These are phyloP conservation scores for Leishmania aethiopica DNA, from an alignment of 208 protist genomes.

Conservation along the genomic window DNA sequence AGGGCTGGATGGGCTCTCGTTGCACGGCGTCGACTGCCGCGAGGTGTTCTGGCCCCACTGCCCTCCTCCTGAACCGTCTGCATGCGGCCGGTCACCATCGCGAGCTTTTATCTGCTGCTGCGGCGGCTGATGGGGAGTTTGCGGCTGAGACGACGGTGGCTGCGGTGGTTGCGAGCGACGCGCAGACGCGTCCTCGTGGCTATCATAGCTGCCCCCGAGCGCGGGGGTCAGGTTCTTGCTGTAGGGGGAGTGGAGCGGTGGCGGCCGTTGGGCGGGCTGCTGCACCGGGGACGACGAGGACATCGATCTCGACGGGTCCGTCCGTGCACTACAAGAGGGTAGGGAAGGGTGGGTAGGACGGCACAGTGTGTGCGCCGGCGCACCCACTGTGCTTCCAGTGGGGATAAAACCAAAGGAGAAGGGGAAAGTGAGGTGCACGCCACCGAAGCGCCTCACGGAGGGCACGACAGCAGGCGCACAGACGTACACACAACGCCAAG, in stretches of 20 bases:
- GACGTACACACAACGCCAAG: background rate
- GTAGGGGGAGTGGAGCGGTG: slow-evolving; percentile 21
- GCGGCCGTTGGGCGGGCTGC: background rate
- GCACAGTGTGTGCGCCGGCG: background rate
- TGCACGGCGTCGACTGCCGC: slow-evolving; percentile 16
- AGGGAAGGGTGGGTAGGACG: background rate
- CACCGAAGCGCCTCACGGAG: background rate
- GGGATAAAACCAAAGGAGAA: slow-evolving; percentile 8
- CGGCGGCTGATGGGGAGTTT: slow-evolving; percentile 1
- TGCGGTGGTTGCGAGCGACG: background rate
- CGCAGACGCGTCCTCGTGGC: slow-evolving; percentile 2
- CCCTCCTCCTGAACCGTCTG: background rate
- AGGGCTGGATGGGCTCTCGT: background rate
- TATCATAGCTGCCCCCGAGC: slow-evolving; percentile 12
- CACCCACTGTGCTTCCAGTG: background rate
- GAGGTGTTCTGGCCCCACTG: slow-evolving; percentile 1
- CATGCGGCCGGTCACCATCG: slow-evolving; percentile 5
- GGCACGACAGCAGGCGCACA: background rate
- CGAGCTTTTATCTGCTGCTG: background rate
- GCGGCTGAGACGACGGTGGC: background rate
- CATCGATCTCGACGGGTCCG: background rate
- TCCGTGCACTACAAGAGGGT: background rate
- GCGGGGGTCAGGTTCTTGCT: slow-evolving; percentile 8
- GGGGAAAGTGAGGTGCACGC: no score
- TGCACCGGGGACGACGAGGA: slow-evolving; percentile 5